Percentiles rank a stretch among this genome's conserved stretches.
Conservation (phyloP, 495 filamentous ascomycete genomes). For the Neurospora sp. region DNA sequence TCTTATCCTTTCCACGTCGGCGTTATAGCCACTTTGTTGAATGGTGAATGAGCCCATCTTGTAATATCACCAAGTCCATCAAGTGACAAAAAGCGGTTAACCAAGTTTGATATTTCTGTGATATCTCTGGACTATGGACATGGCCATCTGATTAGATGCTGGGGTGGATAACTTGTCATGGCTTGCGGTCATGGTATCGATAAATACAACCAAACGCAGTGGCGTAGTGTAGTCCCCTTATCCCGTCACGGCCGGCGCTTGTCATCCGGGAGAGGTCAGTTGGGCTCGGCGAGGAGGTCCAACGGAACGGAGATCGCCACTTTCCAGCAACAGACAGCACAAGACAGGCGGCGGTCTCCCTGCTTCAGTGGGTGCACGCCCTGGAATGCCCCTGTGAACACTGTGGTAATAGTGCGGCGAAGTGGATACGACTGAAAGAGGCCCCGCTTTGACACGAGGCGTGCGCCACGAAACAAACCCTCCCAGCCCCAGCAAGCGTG, state of each 20-base stretch:
- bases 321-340: slow-evolving; percentile 16
- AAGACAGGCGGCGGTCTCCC: not conserved
- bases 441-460: not conserved
- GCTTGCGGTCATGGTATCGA: not conserved
- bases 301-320: slow-evolving; percentile 31
- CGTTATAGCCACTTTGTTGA: slow-evolving; percentile 42
- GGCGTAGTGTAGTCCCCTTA: not conserved
- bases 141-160: not conserved
- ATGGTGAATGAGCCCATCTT: not conserved
- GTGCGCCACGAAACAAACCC: not conserved
- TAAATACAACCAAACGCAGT: not conserved
- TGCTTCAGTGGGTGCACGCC: not conserved
- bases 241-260: not conserved
- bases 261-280: not conserved
- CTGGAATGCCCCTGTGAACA: not conserved
- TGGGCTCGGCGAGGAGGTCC: not conserved
- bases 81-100: not conserved
- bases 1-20: slow-evolving; percentile 57
- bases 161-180: not conserved
- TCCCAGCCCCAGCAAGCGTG: not conserved
- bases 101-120: not conserved
- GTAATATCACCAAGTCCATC: not conserved
- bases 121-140: not conserved
- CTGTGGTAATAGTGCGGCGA: not conserved
- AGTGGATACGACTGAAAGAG: not conserved